phyloP scores from a whole-genome alignment of 1,284 basidiomycete genomes.

The Irpex rosettiformis region DNA sequence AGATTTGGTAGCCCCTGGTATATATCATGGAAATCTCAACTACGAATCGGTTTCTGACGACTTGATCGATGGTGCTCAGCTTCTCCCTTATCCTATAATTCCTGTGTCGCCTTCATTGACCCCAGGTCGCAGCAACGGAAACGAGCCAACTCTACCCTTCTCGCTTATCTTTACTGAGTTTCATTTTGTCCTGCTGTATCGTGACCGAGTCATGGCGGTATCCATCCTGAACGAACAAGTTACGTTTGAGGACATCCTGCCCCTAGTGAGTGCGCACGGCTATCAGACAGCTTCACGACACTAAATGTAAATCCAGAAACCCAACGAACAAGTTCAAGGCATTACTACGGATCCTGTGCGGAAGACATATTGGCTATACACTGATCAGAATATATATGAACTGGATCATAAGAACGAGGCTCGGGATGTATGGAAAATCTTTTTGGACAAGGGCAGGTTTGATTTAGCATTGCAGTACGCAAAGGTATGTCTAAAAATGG shows the following conservation, averaged over 20 bases:
- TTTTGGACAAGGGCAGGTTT: conserved; percentile 76
- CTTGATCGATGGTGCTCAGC: conserved; percentile 73
- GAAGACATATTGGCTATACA: conserved; percentile 94
- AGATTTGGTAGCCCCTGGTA: conserved; percentile 59
- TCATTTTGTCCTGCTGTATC: conserved; percentile 88
- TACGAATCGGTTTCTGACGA: conserved; percentile 68
- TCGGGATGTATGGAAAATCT: conserved; percentile 93
- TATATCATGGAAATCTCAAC: conserved; percentile 80
- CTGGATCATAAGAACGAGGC: conserved; percentile 86
- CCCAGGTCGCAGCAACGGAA: conserved; percentile 18
- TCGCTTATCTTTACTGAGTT: conserved; percentile 89
- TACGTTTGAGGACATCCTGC: conserved; percentile 81
- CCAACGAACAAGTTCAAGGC: conserved; percentile 68
- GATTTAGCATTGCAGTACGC: conserved; percentile 79
- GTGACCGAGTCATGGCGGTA: conserved; percentile 76
- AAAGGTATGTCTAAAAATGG: conserved; percentile 50
- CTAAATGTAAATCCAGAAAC: conserved; percentile 48
- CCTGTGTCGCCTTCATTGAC: conserved; percentile 26
- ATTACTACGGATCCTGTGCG: conserved; percentile 82
- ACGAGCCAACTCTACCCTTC: conserved; percentile 46
- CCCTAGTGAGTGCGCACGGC: conserved; percentile 53
- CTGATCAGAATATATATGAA: conserved; percentile 88
- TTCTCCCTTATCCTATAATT: conserved; percentile 61
- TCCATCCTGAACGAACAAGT: conserved; percentile 80
- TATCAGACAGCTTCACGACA: background rate